Percentiles rank a stretch among this genome's conserved stretches.
These are phyloP conservation scores for Diutina pseudorugosa DNA, from an alignment of 1,139 yeast species.

Conservation along the genomic window DNA sequence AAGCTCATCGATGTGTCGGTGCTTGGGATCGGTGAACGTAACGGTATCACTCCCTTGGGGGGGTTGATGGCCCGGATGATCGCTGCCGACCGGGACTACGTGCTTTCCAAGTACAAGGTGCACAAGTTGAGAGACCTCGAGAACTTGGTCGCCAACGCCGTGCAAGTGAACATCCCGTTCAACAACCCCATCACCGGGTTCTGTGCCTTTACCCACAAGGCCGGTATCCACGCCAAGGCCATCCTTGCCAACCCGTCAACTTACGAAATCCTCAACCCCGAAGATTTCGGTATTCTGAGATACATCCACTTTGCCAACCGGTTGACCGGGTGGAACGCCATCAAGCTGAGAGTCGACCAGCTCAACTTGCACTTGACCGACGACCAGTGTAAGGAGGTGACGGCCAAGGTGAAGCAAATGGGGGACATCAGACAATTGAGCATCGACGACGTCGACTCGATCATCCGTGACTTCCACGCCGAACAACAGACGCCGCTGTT, in stretches of 20 bases:
- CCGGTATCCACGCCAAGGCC: conserved; percentile 52
- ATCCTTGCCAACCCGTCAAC: conserved; percentile 50
- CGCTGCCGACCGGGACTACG: conserved; percentile 47
- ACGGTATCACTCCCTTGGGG: conserved; percentile 48
- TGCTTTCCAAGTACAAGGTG: conserved; percentile 42
- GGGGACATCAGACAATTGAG: conserved; percentile 42
- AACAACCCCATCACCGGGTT: conserved; percentile 52
- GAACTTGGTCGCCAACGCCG: conserved; percentile 45
- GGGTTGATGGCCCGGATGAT: conserved; percentile 56
- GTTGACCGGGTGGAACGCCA: conserved; percentile 45
- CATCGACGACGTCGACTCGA: conserved; percentile 38
- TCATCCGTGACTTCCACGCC: conserved; percentile 31
- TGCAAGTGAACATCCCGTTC: conserved; percentile 45
- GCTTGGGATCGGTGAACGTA: conserved; percentile 49
- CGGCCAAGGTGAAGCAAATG: conserved; percentile 40
- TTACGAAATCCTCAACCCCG: conserved; percentile 45
- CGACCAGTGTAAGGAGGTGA: conserved; percentile 45
- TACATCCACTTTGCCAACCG: conserved; percentile 49
- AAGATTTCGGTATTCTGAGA: conserved; percentile 44
- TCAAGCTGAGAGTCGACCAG: conserved; percentile 36
- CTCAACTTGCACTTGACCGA: conserved; percentile 37
- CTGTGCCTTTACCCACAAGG: conserved; percentile 53
- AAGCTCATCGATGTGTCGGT: conserved; percentile 45
- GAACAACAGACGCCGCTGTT: conserved; percentile 16
- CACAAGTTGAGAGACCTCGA: conserved; percentile 44